phyloP scores from a whole-genome alignment of 495 filamentous ascomycete species.

The Haplographium delicatum region DNA sequence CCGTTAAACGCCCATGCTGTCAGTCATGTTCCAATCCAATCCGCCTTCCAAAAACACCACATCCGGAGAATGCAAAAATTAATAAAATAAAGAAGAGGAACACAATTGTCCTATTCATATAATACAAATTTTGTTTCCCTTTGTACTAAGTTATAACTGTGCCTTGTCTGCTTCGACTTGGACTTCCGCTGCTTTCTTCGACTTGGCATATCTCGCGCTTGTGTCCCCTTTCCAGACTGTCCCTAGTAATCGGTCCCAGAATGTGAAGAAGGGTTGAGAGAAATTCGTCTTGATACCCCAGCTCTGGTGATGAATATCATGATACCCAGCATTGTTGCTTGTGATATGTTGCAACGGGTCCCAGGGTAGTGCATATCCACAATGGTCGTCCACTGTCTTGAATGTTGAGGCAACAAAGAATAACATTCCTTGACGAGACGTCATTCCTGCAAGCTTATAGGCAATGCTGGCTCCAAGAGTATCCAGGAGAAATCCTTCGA shows the following conservation, averaged over 20 bases:
- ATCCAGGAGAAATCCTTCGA: slow-evolving; percentile 91
- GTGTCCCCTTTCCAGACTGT: slow-evolving; percentile 63
- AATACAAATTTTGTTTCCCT: slow-evolving; percentile 5
- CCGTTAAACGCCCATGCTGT: neutral
- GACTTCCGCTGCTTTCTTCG: slow-evolving; percentile 29
- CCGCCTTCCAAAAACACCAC: slow-evolving; percentile 2
- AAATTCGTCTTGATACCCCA: slow-evolving; percentile 91
- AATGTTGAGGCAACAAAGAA: slow-evolving; percentile 82
- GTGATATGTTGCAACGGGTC: slow-evolving; percentile 89
- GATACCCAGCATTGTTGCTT: slow-evolving; percentile 89
- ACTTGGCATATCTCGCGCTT: slow-evolving; percentile 13
- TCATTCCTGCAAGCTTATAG: slow-evolving; percentile 74
- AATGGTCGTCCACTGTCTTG: slow-evolving; percentile 98
- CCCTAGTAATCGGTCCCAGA: slow-evolving; percentile 70
- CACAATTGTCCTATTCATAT: slow-evolving; percentile 1
- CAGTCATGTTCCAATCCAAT: slow-evolving; percentile 4
- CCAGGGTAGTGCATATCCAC: slow-evolving; percentile 91
- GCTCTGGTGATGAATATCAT: slow-evolving; percentile 97
- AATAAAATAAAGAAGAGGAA: slow-evolving; percentile 1
- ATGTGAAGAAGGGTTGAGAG: slow-evolving; percentile 80
- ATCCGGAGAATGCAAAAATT: slow-evolving; percentile 10
- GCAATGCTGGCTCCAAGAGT: slow-evolving; percentile 78
- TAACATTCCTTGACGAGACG: slow-evolving; percentile 69
- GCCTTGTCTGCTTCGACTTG: slow-evolving; percentile 25
- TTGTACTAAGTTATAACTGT: slow-evolving; percentile 1